Evolutionary conservation across 176 grass and related monocot species (phyloP).

Genomic region (Aegilops longissima): DNA sequence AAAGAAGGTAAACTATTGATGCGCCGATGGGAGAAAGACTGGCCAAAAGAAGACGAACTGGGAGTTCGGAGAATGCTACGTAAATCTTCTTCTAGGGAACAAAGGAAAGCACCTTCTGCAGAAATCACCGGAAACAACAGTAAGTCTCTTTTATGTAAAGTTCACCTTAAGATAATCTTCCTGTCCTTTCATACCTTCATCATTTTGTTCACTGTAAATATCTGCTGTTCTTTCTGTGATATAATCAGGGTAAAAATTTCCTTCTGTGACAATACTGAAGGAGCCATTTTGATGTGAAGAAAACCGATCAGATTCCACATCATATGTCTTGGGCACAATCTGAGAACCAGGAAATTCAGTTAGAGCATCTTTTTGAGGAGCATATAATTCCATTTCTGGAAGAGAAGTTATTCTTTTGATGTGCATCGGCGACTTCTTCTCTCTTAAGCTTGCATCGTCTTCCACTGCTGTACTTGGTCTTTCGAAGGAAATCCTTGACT

Average conservation of each 20-base stretch:
- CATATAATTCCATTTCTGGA: conserved; percentile 49
- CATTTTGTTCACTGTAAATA: conserved; percentile 23
- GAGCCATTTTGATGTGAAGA: conserved; percentile 14
- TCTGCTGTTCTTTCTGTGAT: conserved; percentile 28
- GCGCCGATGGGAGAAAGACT: conserved; percentile 32
- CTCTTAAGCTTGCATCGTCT: background rate
- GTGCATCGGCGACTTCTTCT: conserved; percentile 19
- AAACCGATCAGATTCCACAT: conserved; percentile 24
- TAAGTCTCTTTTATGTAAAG: background rate
- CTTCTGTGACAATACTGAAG: conserved; percentile 25
- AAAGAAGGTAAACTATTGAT: conserved; percentile 50
- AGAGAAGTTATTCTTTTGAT: conserved; percentile 72
- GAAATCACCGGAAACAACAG: background rate
- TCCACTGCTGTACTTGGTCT: conserved; percentile 26
- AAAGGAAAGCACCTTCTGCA: conserved; percentile 28
- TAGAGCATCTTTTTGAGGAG: conserved; percentile 22
- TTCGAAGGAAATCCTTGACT: conserved; percentile 24
- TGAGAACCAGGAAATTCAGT: conserved; percentile 32
- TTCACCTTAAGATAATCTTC: background rate
- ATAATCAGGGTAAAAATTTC: conserved; percentile 29
- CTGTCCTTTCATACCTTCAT: conserved; percentile 28
- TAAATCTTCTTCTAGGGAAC: conserved; percentile 30
- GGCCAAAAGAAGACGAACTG: conserved; percentile 21
- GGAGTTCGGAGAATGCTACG: conserved; percentile 35
- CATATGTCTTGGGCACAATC: background rate